phyloP scores from a whole-genome alignment of 768 basidiomycete genomes.

The Amanita jacksonii region DNA sequence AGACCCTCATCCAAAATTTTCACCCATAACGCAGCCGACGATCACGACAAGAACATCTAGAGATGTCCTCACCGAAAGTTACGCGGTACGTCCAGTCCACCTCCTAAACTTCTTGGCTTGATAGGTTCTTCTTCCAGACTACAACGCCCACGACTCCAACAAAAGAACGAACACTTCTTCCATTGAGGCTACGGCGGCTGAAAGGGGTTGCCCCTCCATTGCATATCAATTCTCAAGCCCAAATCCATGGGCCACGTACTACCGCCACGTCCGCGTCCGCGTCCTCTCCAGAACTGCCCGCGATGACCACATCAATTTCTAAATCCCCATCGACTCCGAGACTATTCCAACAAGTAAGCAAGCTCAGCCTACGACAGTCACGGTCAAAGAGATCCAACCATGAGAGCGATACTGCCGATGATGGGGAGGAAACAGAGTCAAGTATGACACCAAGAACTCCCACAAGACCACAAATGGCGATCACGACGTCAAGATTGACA shows the following conservation, averaged over 20 bases:
- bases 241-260: not conserved
- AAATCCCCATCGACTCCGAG: not conserved
- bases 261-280: not conserved
- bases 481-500: too few species aligned
- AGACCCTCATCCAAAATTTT: not conserved
- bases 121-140: not conserved
- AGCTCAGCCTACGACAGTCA: not conserved
- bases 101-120: too few species aligned
- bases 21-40: not conserved
- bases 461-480: too few species aligned
- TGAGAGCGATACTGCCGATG: too few species aligned
- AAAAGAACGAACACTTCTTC: constrained; percentile 3
- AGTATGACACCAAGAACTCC: not conserved
- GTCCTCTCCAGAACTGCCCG: not conserved
- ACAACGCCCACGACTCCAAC: not conserved
- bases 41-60: too few species aligned
- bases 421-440: too few species aligned
- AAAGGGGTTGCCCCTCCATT: not conserved
- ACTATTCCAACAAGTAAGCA: not conserved
- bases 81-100: too few species aligned
- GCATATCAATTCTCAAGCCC: not conserved
- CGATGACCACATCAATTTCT: not conserved
- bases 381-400: not conserved
- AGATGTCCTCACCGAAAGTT: too few species aligned
- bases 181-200: constrained; percentile 1